Conservation (phyloP, 2,329 filamentous ascomycete species). For the Aspergillus jensenii region DNA sequence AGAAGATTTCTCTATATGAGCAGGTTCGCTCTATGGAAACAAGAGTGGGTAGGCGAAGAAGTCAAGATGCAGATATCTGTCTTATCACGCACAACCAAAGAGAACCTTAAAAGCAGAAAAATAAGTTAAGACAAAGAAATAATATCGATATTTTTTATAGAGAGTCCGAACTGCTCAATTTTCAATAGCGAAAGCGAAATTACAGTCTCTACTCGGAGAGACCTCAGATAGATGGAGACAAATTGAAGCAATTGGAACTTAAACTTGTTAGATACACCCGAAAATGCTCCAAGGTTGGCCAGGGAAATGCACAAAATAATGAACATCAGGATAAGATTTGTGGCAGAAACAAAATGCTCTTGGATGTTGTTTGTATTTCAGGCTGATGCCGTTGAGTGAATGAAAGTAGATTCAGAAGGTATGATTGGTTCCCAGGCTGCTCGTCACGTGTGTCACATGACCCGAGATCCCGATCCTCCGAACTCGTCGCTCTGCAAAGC, state of each 20-base stretch:
- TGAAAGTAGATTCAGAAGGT: background rate
- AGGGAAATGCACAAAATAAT: too few species aligned
- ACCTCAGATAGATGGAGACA: background rate
- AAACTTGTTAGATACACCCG: too few species aligned
- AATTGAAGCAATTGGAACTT: background rate
- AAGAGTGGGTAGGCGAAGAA: background rate
- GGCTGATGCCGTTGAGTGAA: background rate
- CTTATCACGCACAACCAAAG: background rate
- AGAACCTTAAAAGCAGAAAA: too few species aligned
- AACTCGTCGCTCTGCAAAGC: constrained; percentile 34
- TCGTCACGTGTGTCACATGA: constrained; percentile 32
- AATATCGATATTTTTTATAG: too few species aligned
- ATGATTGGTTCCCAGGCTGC: background rate
- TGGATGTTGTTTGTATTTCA: too few species aligned
- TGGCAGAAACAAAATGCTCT: too few species aligned
- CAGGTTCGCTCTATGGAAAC: background rate
- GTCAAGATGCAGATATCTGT: background rate
- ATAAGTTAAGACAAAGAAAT: too few species aligned
- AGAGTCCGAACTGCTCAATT: background rate
- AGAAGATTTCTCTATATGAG: background rate
- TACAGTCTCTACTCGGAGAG: background rate
- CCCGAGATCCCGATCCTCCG: constrained; percentile 33
- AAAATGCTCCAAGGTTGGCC: too few species aligned
- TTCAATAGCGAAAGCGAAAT: background rate
- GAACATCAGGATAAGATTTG: too few species aligned